Evolutionary conservation across 2,329 filamentous ascomycete species (phyloP), one percentile per base, ranked within the genome.

Genomic region (Colletotrichum sp.): DNA sequence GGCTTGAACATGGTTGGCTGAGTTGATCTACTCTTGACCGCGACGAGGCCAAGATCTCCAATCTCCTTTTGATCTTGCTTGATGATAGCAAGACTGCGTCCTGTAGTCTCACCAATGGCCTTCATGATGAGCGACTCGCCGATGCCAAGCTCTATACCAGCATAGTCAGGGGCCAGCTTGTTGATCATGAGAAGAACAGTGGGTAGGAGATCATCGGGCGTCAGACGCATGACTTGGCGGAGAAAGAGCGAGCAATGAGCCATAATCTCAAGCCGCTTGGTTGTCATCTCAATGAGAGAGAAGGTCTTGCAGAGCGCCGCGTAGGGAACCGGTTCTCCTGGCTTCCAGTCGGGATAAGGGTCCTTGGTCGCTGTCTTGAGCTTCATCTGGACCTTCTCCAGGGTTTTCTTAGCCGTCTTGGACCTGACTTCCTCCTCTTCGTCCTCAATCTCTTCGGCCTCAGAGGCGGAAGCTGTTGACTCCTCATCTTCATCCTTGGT

Each of bases 101-200:
- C 97, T 0, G 97, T 99, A 34, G 93, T 94, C 86, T 98, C 96
- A 13, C 96, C 96, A 81, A 99, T 98, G 7, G 97, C 95, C 84
- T 98, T 99, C 96, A 98, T 98, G 80, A 99, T 98, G 32, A 99
- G 86, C 1, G 96, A 98, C 85, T 99, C 97, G 72, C 97, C 97
- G 79, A 99, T 99, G n/a, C 97, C 97, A 34, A 99, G 90, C 85
- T 99, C 97, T 77, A 99, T 96, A 24, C 97, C 97, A 58, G 96
- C 94, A 83, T 98, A 99, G 81, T 99, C 97, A 4, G 97, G 96
- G 4, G 97, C 97, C 30, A 99, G 91, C 84, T 98, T 98, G 86
- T 98, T 98, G 84, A 98, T 95, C 97, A 99, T 98, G 34, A 99
- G 91, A 77, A 98, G 89, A 28, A 98, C 93, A 0, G 95, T 98